Base-by-base conservation (phyloP, 192 early-diverging fungal species). In the Chytriomyces sp. region DNA sequence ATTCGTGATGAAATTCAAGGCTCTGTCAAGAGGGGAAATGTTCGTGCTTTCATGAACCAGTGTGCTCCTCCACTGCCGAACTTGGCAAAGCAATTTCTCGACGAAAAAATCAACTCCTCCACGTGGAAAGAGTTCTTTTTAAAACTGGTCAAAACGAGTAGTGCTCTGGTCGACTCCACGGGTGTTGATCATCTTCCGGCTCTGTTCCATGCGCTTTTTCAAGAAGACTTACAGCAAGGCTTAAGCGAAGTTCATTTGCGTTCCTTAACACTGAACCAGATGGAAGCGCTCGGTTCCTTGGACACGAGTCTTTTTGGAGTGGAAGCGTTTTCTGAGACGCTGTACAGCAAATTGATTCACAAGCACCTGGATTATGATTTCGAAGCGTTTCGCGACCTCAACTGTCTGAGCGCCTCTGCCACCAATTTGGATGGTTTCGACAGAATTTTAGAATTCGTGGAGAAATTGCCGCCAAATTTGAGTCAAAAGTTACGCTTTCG, bases 391-490 rank as follows among this genome's bases (percentile, higher is more conserved):
- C 53, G 23, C 3, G 8, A 24, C 68, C 50, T 57, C 16, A 45
- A 67, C 46, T 28, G 43, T 16, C 26, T 67, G 0, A 13, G 16
- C 9, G 26, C 68, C 9, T 5, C 50, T 8, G 8, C 10, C 18
- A 13, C 47, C 46, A 69, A 69, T 49, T 16, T 69, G 46, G 50
- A 69, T 10, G 68, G 18, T 18, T 47, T 69, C 48, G 24, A 44
- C 50, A 7, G 7, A 57, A 10, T 69, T 11, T 7, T 44, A 13
- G 7, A n/a, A 28, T 69, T 59, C 26, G 10, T 13, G 16, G 18
- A 26, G 8, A 45, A 35, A 35, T 35, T 35, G 35, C 35, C 35
- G 35, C 35, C 16, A 13, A 23, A 26, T 46, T 11, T 46, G 11
- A 13, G 13, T 45, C 43, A 45, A 16, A 16, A 13, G 11, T 20